Evolutionary conservation across 2,329 filamentous ascomycete species (phyloP), one percentile per base, ranked within the genome.

Genomic region (Esteya vermicola): DNA sequence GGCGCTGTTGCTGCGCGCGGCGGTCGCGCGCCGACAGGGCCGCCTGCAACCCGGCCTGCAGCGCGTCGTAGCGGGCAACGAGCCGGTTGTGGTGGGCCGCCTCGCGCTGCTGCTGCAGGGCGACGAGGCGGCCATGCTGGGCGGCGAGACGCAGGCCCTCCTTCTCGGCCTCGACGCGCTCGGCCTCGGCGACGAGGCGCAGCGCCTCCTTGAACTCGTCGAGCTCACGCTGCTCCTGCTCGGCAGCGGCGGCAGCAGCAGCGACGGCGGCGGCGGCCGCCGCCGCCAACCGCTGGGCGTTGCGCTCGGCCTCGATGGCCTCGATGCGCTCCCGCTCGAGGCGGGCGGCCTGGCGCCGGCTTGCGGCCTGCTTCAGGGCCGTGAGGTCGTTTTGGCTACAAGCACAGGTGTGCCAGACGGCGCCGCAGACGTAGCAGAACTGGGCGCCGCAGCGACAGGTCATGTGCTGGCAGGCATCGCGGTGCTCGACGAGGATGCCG

Each of bases 401-500:
- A 2, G 58, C 58, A 53, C 84, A 91, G 0, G 77, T 82, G 48
- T 76, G 72, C 85, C 85, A 93, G 41, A 65, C 68, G 20, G 61
- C 56, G 6, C 75, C 76, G 55, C 85, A 93, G 3, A 88, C 72
- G 61, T 89, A 91, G 63, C 85, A 93, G 57, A 93, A 93, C 51
- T 91, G 67, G 9, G 80, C 78, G 28, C 74, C 78, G 55, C 85
- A 93, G 28, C 80, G 74, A 50, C 85, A 93, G 5, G 78, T 89
- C 77, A 93, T 93, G 55, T 91, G 85, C 57, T 86, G 82, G 57
- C 85, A 93, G 4, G 82, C 84, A 49, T 80, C 75, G 45, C 72
- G 73, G 44, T 89, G 72, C 59, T 93, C 85, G 22, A 93, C 81
- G 51, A 85, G 65, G 7, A 78, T 71, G 36, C 67, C 64, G 56